Percentiles rank a stretch among this genome's conserved stretches.
phyloP scores from a whole-genome alignment of 108 stramenopile species.

The Fragilaria crotonensis region DNA sequence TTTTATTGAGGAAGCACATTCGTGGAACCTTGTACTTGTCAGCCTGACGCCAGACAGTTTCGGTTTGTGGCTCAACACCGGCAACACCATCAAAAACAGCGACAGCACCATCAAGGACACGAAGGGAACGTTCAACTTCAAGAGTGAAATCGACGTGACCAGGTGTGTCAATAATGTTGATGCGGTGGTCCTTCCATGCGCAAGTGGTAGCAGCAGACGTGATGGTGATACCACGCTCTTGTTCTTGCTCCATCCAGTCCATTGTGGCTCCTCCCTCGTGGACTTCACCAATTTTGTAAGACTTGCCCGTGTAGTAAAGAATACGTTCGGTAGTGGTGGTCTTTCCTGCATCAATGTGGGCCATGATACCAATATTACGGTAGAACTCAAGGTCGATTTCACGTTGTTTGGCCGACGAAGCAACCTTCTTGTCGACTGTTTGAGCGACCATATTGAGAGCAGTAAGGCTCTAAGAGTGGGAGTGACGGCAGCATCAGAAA shows the following conservation, averaged over 20 bases:
- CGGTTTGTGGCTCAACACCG: conserved; percentile 98
- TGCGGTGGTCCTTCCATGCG: conserved; percentile 88
- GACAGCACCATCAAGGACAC: conserved; percentile 98
- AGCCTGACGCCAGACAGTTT: conserved; percentile 99
- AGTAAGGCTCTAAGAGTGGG: background rate
- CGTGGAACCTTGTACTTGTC: conserved; percentile 96
- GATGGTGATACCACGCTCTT: conserved; percentile 99
- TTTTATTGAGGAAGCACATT: conserved; percentile 99
- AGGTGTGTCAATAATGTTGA: conserved; percentile 95
- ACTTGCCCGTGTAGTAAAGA: conserved; percentile 97
- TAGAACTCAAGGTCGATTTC: conserved; percentile 78
- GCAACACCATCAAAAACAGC: conserved; percentile 99
- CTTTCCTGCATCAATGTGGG: conserved; percentile 99
- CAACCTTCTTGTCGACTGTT: conserved; percentile 53
- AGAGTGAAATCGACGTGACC: conserved; percentile 65
- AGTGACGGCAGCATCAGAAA: background rate
- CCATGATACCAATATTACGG: conserved; percentile 99
- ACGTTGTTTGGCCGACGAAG: conserved; percentile 66
- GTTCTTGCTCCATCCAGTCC: conserved; percentile 99
- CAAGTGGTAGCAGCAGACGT: conserved; percentile 97
- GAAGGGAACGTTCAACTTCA: conserved; percentile 94
- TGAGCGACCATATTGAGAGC: conserved; percentile 28
- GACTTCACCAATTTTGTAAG: conserved; percentile 95
- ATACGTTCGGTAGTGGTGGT: conserved; percentile 99
- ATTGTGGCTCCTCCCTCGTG: conserved; percentile 99